Evolutionary conservation across 345 rosid genomes (phyloP).

Genomic region (Pugionium cornutum): DNA sequence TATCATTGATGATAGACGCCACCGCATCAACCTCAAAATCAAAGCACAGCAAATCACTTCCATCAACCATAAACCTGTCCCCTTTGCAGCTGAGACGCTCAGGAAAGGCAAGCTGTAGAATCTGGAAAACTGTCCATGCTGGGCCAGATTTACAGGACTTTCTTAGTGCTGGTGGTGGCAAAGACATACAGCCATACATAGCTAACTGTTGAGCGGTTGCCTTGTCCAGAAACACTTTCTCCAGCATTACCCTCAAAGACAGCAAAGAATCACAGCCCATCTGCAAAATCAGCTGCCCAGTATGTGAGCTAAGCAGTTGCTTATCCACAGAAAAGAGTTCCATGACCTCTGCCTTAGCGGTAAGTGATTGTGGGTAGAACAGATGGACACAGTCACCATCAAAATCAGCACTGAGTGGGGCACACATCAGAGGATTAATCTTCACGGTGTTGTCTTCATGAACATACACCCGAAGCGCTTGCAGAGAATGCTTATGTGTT

Average conservation of each 20-base stretch:
- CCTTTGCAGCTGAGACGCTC: constrained; percentile 56
- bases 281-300: constrained; percentile 79
- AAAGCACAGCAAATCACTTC: constrained; percentile 56
- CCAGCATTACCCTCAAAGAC: constrained; percentile 67
- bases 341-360: constrained; percentile 88
- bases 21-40: constrained; percentile 53
- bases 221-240: constrained; percentile 50
- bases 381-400: constrained; percentile 96
- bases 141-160: constrained; percentile 51
- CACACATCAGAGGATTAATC: constrained; percentile 89
- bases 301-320: constrained; percentile 91
- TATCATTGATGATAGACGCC: constrained; percentile 53
- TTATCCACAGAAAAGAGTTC: constrained; percentile 94
- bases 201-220: constrained; percentile 70
- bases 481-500: constrained; percentile 90
- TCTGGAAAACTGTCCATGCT: constrained; percentile 72
- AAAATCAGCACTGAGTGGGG: constrained; percentile 93
- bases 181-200: constrained; percentile 59
- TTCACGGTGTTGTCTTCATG: constrained; percentile 95
- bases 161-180: constrained; percentile 69
- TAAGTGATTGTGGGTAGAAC: constrained; percentile 86
- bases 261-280: constrained; percentile 70
- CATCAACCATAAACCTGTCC: constrained; percentile 54
- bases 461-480: constrained; percentile 85
- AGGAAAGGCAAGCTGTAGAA: constrained; percentile 75